Conservation (phyloP, 345 rosid species). For the Eucalyptus paniculata region DNA sequence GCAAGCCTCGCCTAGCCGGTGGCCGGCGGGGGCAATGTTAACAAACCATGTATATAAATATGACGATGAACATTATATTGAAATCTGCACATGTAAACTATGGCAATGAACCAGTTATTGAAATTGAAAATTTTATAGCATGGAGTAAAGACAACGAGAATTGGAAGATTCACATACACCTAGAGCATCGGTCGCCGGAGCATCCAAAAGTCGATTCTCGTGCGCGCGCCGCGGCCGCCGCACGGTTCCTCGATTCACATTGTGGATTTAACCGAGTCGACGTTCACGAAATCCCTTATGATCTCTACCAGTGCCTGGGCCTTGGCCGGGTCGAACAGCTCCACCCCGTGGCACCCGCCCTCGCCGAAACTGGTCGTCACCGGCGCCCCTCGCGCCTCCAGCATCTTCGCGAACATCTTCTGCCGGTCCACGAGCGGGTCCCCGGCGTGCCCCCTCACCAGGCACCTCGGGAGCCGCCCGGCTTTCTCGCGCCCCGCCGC, state of each 20-base stretch:
- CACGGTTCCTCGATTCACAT: background rate
- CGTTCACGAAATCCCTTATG: constrained; percentile 21
- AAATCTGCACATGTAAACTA: background rate
- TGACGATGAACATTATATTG: background rate
- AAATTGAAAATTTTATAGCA: background rate
- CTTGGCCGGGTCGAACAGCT: constrained; percentile 37
- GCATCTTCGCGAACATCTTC: constrained; percentile 35
- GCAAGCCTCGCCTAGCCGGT: background rate
- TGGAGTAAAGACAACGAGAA: background rate
- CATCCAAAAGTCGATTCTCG: background rate
- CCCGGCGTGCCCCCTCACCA: constrained; percentile 43
- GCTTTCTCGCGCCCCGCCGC: constrained; percentile 22
- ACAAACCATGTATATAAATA: background rate
- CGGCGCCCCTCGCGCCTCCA: constrained; percentile 44
- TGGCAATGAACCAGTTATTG: background rate
- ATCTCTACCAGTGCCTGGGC: constrained; percentile 19
- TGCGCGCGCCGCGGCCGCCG: background rate
- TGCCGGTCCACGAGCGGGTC: constrained; percentile 74
- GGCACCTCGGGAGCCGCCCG: constrained; percentile 35
- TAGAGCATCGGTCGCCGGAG: background rate
- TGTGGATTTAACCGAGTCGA: background rate
- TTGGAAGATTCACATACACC: background rate
- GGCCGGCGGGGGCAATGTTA: background rate
- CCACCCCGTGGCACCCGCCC: constrained; percentile 61
- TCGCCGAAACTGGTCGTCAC: constrained; percentile 28